Percentiles rank a stretch among this genome's conserved stretches.
Conservation (phyloP, 2,329 filamentous ascomycete genomes). For the Epichloe uncinata region DNA sequence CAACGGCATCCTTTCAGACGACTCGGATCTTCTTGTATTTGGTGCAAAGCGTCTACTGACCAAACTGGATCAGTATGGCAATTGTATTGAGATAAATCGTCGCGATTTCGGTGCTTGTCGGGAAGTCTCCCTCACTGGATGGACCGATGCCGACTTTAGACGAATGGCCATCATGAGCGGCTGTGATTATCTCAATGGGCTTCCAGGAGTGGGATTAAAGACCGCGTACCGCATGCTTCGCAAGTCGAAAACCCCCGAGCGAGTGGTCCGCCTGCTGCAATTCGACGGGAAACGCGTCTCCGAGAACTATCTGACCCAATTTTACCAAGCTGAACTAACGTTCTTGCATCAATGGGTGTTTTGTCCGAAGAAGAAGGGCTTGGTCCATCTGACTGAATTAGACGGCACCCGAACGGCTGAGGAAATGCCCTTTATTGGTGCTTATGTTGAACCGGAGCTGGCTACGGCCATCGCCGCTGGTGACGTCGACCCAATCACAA, state of each 20-base stretch:
- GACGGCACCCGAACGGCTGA: constrained; percentile 49
- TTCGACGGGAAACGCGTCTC: constrained; percentile 86
- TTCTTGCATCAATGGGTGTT: constrained; percentile 94
- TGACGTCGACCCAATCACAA: constrained; percentile 82
- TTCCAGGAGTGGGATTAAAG: constrained; percentile 79
- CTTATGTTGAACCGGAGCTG: constrained; percentile 51
- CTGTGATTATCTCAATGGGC: constrained; percentile 84
- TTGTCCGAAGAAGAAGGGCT: constrained; percentile 55
- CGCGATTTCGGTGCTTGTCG: constrained; percentile 78
- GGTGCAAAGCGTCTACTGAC: constrained; percentile 83
- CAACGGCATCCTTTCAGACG: constrained; percentile 82
- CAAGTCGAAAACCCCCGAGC: constrained; percentile 79
- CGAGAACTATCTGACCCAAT: constrained; percentile 64
- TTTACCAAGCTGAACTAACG: constrained; percentile 77
- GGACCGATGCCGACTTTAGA: constrained; percentile 83
- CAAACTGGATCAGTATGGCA: constrained; percentile 87
- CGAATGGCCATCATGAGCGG: constrained; percentile 94
- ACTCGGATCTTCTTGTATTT: constrained; percentile 92
- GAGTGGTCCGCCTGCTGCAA: constrained; percentile 66
- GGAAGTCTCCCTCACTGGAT: constrained; percentile 80
- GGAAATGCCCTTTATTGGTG: constrained; percentile 72
- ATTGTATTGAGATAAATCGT: constrained; percentile 84
- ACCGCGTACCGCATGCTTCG: constrained; percentile 84
- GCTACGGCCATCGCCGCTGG: constrained; percentile 66
- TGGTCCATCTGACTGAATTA: constrained; percentile 64